A percentile compares a stretch with the other conserved stretches of the same genome.
These are phyloP conservation scores for Trypanosoma caninum DNA, from an alignment of 208 protist genomes.

Conservation along the genomic window DNA sequence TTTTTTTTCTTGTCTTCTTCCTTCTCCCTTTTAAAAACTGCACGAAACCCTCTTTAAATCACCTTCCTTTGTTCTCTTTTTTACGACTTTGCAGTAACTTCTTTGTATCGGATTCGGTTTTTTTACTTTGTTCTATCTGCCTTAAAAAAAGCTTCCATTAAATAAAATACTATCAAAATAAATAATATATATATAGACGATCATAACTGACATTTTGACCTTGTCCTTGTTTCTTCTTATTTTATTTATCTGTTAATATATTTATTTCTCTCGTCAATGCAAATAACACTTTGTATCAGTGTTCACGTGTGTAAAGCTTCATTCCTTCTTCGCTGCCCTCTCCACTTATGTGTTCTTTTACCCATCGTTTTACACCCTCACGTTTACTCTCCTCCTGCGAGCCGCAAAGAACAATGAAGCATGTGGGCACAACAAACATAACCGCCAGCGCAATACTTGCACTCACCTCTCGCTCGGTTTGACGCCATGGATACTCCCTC, in stretches of 20 bases:
- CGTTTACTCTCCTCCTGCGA: constrained; percentile 31
- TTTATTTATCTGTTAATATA: neutral
- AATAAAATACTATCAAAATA: too few relatives aligned
- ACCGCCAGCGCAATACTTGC: constrained; percentile 40
- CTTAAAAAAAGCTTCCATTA: too few relatives aligned
- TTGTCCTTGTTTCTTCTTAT: neutral
- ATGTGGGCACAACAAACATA: constrained; percentile 52
- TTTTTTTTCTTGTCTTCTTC: constrained; percentile 5
- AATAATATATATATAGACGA: too few relatives aligned
- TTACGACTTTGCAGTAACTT: too few relatives aligned
- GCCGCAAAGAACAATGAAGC: constrained; percentile 43
- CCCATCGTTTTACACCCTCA: constrained; percentile 33
- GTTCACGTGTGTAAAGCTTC: neutral
- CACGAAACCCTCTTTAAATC: too few relatives aligned
- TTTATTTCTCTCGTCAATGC: neutral
- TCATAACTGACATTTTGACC: neutral
- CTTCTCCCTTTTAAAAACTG: neutral
- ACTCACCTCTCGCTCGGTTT: constrained; percentile 54
- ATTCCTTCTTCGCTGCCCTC: neutral
- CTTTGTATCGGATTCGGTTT: too few relatives aligned
- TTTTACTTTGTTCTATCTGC: too few relatives aligned
- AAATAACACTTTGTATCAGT: too few relatives aligned
- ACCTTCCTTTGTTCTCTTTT: neutral
- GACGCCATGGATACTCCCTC: constrained; percentile 28
- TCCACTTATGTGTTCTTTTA: constrained; percentile 17